These are phyloP conservation scores for Handroanthus guayacan DNA, from an alignment of 257 asterid genomes.

Conservation along the genomic window DNA sequence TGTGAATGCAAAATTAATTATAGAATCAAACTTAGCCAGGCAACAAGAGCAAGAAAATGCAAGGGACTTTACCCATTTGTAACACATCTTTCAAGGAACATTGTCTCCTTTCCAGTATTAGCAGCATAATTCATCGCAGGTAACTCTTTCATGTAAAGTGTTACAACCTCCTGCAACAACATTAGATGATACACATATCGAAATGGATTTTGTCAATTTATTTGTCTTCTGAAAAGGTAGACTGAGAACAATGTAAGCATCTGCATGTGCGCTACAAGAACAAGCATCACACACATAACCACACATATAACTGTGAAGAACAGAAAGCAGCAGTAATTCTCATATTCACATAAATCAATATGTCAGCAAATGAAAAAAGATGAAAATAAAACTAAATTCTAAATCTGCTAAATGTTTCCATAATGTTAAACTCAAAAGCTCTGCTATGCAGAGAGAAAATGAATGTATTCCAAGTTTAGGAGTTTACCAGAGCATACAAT, in stretches of 20 bases:
- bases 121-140: constrained; percentile 95
- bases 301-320: constrained; percentile 11
- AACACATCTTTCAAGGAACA: constrained; percentile 83
- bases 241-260: constrained; percentile 7
- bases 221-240: neutral
- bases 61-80: constrained; percentile 70
- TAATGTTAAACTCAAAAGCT: neutral
- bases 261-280: neutral
- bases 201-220: constrained; percentile 4
- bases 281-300: neutral
- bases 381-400: neutral
- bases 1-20: neutral
- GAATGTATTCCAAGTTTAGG: neutral
- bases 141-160: constrained; percentile 75
- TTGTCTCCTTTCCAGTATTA: constrained; percentile 87
- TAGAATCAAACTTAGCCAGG: constrained; percentile 14
- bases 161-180: constrained; percentile 67
- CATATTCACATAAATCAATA: neutral
- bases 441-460: neutral
- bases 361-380: neutral
- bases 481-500: constrained; percentile 12
- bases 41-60: constrained; percentile 4
- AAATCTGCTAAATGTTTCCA: neutral
- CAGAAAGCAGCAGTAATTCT: constrained; percentile 9
- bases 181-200: constrained; percentile 10